Percentiles rank a stretch among this genome's conserved stretches.
Conservation (phyloP, 2,329 filamentous ascomycete genomes). For the Fonsecaea pedrosoi region DNA sequence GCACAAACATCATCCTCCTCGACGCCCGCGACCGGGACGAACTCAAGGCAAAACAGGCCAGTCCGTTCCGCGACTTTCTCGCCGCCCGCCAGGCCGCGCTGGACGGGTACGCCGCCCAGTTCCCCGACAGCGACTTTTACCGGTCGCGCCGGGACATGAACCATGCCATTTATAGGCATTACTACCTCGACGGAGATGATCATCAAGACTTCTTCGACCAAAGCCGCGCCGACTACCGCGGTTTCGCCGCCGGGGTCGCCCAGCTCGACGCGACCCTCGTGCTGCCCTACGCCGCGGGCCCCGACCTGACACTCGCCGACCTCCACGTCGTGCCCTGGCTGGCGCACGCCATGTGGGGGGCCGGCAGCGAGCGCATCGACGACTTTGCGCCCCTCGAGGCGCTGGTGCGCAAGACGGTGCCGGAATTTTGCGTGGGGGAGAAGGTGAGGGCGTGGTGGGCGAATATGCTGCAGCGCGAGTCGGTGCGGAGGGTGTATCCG, state of each 20-base stretch:
- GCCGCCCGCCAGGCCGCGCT: slow-evolving; percentile 25
- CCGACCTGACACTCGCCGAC: slow-evolving; percentile 31
- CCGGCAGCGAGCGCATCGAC: slow-evolving; percentile 18
- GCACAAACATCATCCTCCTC: slow-evolving; percentile 38
- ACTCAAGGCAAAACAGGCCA: slow-evolving; percentile 23
- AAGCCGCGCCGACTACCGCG: slow-evolving; percentile 21
- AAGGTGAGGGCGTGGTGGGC: slow-evolving; percentile 29
- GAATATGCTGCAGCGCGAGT: slow-evolving; percentile 17
- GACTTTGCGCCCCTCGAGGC: slow-evolving; percentile 28
- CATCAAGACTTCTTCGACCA: slow-evolving; percentile 30
- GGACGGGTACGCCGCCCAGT: slow-evolving; percentile 21
- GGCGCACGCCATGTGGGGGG: slow-evolving; percentile 31
- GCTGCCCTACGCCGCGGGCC: slow-evolving; percentile 30
- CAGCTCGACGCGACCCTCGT: slow-evolving; percentile 26
- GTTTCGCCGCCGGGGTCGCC: slow-evolving; percentile 22
- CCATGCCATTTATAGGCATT: slow-evolving; percentile 24
- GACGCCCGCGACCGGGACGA: slow-evolving; percentile 32
- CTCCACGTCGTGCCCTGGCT: slow-evolving; percentile 35
- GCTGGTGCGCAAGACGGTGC: slow-evolving; percentile 30
- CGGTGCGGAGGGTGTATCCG: slow-evolving; percentile 28
- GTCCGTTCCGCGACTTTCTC: slow-evolving; percentile 23
- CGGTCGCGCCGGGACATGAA: slow-evolving; percentile 21
- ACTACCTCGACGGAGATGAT: slow-evolving; percentile 9
- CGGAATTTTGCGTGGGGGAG: slow-evolving; percentile 29
- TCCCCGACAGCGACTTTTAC: slow-evolving; percentile 34